These are phyloP conservation scores for Thermoascus crustaceus DNA, from an alignment of 2,329 filamentous ascomycete species.

Conservation along the genomic window DNA sequence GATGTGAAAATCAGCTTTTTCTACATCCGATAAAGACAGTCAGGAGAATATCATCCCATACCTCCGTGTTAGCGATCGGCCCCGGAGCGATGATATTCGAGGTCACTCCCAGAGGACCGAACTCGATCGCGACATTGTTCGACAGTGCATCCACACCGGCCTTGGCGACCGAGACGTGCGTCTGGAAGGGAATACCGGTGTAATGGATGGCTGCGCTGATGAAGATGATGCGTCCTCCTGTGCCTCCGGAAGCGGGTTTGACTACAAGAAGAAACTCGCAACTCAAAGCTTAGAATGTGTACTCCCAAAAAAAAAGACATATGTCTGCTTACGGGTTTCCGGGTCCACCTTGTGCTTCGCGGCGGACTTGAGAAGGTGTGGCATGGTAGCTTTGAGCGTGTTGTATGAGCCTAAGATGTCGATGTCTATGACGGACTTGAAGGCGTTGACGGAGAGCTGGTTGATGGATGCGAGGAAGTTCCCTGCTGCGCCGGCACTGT, in stretches of 20 bases:
- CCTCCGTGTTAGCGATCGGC: conserved; percentile 74
- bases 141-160: conserved; percentile 81
- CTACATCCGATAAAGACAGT: neutral
- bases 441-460: conserved; percentile 75
- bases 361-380: conserved; percentile 70
- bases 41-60: conserved; percentile 8
- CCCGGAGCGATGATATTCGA: conserved; percentile 86
- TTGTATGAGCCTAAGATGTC: conserved; percentile 92
- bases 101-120: conserved; percentile 76
- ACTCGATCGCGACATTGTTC: conserved; percentile 73
- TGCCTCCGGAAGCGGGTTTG: conserved; percentile 40
- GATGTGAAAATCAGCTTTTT: conserved; percentile 4
- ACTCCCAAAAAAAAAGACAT: neutral
- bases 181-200: conserved; percentile 73
- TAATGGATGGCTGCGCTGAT: conserved; percentile 90
- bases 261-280: conserved; percentile 11
- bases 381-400: conserved; percentile 84
- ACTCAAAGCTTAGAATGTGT: neutral
- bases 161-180: conserved; percentile 87
- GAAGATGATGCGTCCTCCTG: conserved; percentile 79
- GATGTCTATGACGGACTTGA: conserved; percentile 94
- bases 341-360: conserved; percentile 53
- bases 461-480: conserved; percentile 88
- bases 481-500: conserved; percentile 81
- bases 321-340: conserved; percentile 36